These are phyloP conservation scores for Pseudonectria buxi DNA, from an alignment of 2,329 filamentous ascomycete species.

Conservation along the genomic window DNA sequence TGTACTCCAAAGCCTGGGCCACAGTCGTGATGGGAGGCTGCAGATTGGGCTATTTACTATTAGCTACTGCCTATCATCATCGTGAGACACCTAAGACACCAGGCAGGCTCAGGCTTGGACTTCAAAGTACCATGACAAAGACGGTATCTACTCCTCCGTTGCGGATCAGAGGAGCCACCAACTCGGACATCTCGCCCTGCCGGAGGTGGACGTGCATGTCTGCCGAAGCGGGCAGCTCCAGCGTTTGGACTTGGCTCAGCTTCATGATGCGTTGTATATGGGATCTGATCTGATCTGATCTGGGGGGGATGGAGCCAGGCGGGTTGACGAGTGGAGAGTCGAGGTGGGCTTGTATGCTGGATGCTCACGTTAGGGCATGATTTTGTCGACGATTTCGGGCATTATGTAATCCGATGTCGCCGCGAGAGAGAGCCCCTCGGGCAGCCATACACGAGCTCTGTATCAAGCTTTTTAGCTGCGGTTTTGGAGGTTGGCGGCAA, in stretches of 20 bases:
- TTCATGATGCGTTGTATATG: conserved; percentile 3
- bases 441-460: too few species aligned
- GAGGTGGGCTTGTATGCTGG: background rate
- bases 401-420: too few species aligned
- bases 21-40: conserved; percentile 15
- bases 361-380: too few species aligned
- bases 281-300: too few species aligned
- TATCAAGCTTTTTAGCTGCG: too few species aligned
- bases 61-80: background rate
- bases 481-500: too few species aligned
- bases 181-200: conserved; percentile 57
- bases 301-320: conserved; percentile 6
- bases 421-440: too few species aligned
- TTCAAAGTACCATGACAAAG: conserved; percentile 35
- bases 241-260: conserved; percentile 26
- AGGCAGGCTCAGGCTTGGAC: conserved; percentile 1
- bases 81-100: too few species aligned
- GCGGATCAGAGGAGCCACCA: conserved; percentile 44
- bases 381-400: too few species aligned
- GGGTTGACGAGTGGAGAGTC: conserved; percentile 4
- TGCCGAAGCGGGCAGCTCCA: conserved; percentile 56
- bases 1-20: conserved; percentile 56
- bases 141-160: conserved; percentile 60
- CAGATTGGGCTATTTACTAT: conserved; percentile 4
- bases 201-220: conserved; percentile 68